Conservation (phyloP, 2,329 filamentous ascomycete genomes). For the Coniosporium tulheliwenetii region DNA sequence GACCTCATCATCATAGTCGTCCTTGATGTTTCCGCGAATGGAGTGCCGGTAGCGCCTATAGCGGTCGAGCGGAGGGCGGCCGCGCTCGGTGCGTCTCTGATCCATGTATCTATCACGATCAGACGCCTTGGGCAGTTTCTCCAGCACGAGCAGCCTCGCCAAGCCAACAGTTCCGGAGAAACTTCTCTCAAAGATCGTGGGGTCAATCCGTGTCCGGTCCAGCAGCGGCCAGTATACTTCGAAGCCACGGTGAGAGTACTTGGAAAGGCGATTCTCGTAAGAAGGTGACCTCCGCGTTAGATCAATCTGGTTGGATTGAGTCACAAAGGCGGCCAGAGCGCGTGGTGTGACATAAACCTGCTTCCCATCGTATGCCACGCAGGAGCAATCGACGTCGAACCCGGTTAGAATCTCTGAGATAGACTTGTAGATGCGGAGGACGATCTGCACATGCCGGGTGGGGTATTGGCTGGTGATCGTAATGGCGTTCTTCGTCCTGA, state of each 20-base stretch:
- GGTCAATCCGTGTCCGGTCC: conserved; percentile 61
- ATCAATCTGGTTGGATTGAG: conserved; percentile 69
- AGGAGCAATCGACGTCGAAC: conserved; percentile 77
- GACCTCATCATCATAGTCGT: conserved; percentile 61
- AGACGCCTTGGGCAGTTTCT: conserved; percentile 53
- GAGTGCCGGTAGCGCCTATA: conserved; percentile 21
- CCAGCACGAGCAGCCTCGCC: conserved; percentile 63
- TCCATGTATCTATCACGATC: conserved; percentile 57
- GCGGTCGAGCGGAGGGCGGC: conserved; percentile 42
- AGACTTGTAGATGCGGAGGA: conserved; percentile 71
- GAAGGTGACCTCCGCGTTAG: conserved; percentile 66
- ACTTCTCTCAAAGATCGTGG: conserved; percentile 73
- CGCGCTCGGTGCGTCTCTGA: conserved; percentile 55
- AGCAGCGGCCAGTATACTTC: conserved; percentile 68
- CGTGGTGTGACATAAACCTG: conserved; percentile 69
- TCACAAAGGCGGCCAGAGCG: conserved; percentile 64
- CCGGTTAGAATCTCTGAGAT: conserved; percentile 73
- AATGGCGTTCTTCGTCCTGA: conserved; percentile 75
- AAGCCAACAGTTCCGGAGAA: conserved; percentile 63
- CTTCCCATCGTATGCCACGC: conserved; percentile 63
- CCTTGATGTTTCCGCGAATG: conserved; percentile 59
- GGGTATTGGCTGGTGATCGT: conserved; percentile 78
- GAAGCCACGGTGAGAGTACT: conserved; percentile 73
- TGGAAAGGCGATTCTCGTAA: conserved; percentile 63
- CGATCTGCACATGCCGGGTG: conserved; percentile 71